Percentiles rank a stretch among this genome's conserved stretches.
Evolutionary conservation across 352 stramenopile species (phyloP).

Genomic region (Pythium aphanidermatum): DNA sequence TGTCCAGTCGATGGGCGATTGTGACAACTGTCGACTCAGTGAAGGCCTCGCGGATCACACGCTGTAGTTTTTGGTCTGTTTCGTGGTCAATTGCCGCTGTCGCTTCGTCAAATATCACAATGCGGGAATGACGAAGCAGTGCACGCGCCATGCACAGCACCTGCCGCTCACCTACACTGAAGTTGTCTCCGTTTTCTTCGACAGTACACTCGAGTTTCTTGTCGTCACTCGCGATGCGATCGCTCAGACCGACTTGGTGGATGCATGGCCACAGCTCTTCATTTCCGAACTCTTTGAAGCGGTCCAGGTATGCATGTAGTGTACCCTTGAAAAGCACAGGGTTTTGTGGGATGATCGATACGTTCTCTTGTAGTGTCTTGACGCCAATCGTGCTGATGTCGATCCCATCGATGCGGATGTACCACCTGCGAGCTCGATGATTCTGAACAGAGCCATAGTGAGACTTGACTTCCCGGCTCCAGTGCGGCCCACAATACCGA

Average conservation of each 20-base stretch:
- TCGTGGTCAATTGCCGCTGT: constrained; percentile 66
- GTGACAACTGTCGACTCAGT: constrained; percentile 84
- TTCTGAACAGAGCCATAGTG: constrained; percentile 88
- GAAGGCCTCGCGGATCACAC: constrained; percentile 86
- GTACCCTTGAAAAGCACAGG: constrained; percentile 90
- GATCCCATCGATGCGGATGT: constrained; percentile 86
- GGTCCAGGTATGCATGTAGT: constrained; percentile 89
- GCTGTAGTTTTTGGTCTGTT: constrained; percentile 57
- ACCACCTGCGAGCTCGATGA: constrained; percentile 88
- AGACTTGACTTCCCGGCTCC: constrained; percentile 84
- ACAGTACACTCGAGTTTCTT: constrained; percentile 69
- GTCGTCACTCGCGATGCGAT: constrained; percentile 44
- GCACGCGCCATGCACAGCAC: constrained; percentile 91
- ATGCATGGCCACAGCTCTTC: constrained; percentile 44
- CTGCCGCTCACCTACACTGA: constrained; percentile 90
- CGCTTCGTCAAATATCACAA: constrained; percentile 94
- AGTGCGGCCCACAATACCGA: constrained; percentile 89
- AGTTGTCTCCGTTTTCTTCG: constrained; percentile 92
- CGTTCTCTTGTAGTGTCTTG: constrained; percentile 60
- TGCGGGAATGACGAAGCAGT: constrained; percentile 67
- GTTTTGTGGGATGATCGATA: constrained; percentile 93
- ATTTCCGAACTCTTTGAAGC: constrained; percentile 76
- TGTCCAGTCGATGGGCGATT: constrained; percentile 92
- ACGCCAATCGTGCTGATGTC: constrained; percentile 74
- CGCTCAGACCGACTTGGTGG: constrained; percentile 35